phyloP scores from a whole-genome alignment of 345 rosid species.

The Kernera saxatilis region DNA sequence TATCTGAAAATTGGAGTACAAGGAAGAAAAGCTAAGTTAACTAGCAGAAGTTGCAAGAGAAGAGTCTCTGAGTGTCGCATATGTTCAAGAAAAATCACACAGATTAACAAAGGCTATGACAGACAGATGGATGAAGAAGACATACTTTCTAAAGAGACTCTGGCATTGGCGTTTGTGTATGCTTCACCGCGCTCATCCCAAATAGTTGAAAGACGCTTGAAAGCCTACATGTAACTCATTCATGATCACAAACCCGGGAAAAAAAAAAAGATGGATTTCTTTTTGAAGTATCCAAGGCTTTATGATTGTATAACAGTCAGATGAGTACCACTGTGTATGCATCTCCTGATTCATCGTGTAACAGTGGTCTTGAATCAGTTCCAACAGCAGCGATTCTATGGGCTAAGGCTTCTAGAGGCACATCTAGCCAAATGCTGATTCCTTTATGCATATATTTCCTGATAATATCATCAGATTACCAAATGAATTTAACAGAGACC shows the following conservation, averaged over 20 bases:
- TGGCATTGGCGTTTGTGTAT: slow-evolving; percentile 72
- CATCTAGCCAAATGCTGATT: slow-evolving; percentile 89
- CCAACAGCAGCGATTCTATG: slow-evolving; percentile 92
- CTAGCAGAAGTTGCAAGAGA: background rate
- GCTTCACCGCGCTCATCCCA: slow-evolving; percentile 64
- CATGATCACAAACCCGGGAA: background rate
- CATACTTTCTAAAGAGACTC: slow-evolving; percentile 80
- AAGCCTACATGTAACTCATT: slow-evolving; percentile 47
- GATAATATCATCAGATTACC: background rate
- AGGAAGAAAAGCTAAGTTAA: background rate
- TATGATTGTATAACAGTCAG: background rate
- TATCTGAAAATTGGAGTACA: slow-evolving; percentile 39
- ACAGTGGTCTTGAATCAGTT: slow-evolving; percentile 78
- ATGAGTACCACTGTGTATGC: slow-evolving; percentile 60
- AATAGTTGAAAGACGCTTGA: slow-evolving; percentile 59
- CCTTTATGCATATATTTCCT: slow-evolving; percentile 82
- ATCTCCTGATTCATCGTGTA: slow-evolving; percentile 72
- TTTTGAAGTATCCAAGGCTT: background rate
- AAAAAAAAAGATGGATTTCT: background rate
- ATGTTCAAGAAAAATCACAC: background rate
- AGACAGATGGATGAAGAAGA: background rate
- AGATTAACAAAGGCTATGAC: background rate
- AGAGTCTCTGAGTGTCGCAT: background rate
- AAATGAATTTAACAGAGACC: background rate
- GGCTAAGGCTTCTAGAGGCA: slow-evolving; percentile 90